Evolutionary conservation across 2,329 filamentous ascomycete genomes (phyloP).

Genomic region (Xylaria sp.): DNA sequence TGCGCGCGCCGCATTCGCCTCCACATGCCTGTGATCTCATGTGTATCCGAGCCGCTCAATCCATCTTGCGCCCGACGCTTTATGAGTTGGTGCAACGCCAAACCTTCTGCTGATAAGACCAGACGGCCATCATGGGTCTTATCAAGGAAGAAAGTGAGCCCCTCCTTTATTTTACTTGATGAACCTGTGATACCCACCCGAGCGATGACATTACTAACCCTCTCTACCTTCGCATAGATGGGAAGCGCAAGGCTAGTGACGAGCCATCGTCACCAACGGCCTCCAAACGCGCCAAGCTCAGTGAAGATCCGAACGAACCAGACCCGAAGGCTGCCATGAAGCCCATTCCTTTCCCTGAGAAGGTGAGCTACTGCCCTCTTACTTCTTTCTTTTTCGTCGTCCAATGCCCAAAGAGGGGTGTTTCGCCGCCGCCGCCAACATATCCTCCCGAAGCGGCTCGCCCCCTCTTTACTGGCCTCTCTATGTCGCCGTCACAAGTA

Average conservation of each 20-base stretch:
- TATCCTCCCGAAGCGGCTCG: not conserved
- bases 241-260: conserved; percentile 76
- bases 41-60: not conserved
- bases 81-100: conserved; percentile 11
- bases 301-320: conserved; percentile 48
- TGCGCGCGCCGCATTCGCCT: not conserved
- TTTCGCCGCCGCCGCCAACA: not conserved
- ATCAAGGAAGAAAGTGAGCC: conserved; percentile 50
- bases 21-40: conserved; percentile 6
- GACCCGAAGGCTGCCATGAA: conserved; percentile 61
- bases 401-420: not conserved
- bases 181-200: not conserved
- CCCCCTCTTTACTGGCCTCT: not conserved
- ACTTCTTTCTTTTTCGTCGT: not conserved
- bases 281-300: conserved; percentile 67
- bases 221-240: conserved; percentile 45
- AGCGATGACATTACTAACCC: conserved; percentile 7
- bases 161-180: not conserved
- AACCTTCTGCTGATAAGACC: conserved; percentile 5
- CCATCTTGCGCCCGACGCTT: conserved; percentile 5
- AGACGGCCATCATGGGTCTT: conserved; percentile 31
- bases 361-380: conserved; percentile 55
- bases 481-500: not conserved
- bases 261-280: conserved; percentile 67
- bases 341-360: conserved; percentile 86